Percentiles rank a stretch among this genome's conserved stretches.
These are phyloP conservation scores for Salvia rosmarinus DNA, from an alignment of 257 asterid genomes.

Conservation along the genomic window DNA sequence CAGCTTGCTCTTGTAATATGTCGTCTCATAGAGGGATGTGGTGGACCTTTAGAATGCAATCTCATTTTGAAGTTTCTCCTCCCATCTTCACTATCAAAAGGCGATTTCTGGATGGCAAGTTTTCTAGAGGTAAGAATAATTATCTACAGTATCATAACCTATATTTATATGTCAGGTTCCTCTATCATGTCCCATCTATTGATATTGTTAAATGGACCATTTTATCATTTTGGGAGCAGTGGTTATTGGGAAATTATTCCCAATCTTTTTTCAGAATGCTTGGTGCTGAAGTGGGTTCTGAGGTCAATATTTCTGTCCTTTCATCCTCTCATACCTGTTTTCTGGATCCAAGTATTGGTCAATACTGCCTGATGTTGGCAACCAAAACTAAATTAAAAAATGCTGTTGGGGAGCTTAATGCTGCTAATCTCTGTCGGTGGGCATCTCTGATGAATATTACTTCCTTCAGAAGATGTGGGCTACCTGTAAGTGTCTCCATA, in stretches of 20 bases:
- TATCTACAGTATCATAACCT: conserved; percentile 24
- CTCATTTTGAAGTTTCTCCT: conserved; percentile 76
- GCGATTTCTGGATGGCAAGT: conserved; percentile 87
- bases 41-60: conserved; percentile 70
- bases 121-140: conserved; percentile 70
- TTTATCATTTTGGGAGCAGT: conserved; percentile 56
- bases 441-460: conserved; percentile 67
- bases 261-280: conserved; percentile 72
- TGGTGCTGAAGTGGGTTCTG: conserved; percentile 53
- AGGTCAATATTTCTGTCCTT: conserved; percentile 49
- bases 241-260: conserved; percentile 76
- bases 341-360: conserved; percentile 90
- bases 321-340: conserved; percentile 60
- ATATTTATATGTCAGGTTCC: conserved; percentile 25
- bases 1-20: conserved; percentile 97
- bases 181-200: conserved; percentile 28
- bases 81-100: conserved; percentile 80
- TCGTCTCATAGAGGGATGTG: conserved; percentile 82
- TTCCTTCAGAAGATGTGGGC: conserved; percentile 87
- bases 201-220: conserved; percentile 25
- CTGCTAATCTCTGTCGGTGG: conserved; percentile 72
- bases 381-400: conserved; percentile 77
- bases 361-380: conserved; percentile 83
- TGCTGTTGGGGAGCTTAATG: conserved; percentile 81
- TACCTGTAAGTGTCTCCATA: conserved; percentile 71